These are phyloP conservation scores for Wallacemonas sp. DNA, from an alignment of 208 protist species.

Conservation along the genomic window DNA sequence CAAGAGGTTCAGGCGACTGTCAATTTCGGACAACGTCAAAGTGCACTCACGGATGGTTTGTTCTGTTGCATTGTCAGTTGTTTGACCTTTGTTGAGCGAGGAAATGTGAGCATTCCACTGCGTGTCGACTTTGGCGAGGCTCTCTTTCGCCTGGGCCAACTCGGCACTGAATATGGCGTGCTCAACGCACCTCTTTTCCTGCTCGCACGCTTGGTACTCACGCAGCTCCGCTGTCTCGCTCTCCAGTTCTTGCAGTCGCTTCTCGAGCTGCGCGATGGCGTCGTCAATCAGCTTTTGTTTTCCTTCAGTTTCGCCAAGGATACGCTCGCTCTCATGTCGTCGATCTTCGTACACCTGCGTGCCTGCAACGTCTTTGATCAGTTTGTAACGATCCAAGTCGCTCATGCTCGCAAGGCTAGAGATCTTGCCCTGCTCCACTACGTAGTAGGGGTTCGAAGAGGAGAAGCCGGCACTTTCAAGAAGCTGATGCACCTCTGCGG, in stretches of 20 bases:
- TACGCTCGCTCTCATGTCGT: constrained; percentile 91
- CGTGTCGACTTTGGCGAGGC: constrained; percentile 48
- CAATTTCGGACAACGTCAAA: constrained; percentile 35
- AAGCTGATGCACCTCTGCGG: constrained; percentile 93
- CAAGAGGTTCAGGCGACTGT: constrained; percentile 37
- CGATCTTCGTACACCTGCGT: constrained; percentile 97
- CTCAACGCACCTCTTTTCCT: constrained; percentile 89
- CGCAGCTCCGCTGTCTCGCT: constrained; percentile 94
- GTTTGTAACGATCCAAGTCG: constrained; percentile 93
- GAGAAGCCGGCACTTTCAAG: constrained; percentile 99
- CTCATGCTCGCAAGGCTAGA: constrained; percentile 94
- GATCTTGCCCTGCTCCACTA: constrained; percentile 99
- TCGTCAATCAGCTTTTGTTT: constrained; percentile 90
- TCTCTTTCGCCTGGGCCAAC: constrained; percentile 51
- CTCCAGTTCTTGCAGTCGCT: constrained; percentile 94
- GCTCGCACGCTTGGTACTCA: constrained; percentile 91
- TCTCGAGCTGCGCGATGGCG: constrained; percentile 91
- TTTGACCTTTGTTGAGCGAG: constrained; percentile 40
- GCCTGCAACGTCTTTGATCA: constrained; percentile 99
- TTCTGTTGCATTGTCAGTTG: constrained; percentile 41
- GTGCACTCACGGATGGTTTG: constrained; percentile 34
- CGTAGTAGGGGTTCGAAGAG: constrained; percentile 99
- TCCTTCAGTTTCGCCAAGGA: constrained; percentile 92
- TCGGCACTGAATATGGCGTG: constrained; percentile 89
- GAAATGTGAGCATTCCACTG: constrained; percentile 42